Evolutionary conservation across 2,329 filamentous ascomycete genomes (phyloP), one percentile per base, ranked within the genome.

Genomic region (Capronia coronata): DNA sequence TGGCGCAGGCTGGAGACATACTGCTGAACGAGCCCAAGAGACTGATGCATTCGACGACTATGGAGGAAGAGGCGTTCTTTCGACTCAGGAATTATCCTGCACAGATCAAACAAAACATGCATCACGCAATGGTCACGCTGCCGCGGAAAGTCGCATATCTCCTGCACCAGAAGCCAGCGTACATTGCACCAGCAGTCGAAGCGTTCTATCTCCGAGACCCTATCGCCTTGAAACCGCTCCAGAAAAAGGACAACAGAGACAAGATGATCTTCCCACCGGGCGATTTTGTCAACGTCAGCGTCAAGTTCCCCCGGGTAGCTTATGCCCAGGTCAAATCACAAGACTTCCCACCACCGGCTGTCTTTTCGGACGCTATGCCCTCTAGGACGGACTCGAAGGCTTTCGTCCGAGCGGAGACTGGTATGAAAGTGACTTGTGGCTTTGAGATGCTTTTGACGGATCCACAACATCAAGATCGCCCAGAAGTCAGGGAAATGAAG

Each of bases 261-360:
- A 66, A 70, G 0, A 72, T 89, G 1, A 63, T 67, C 1, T 94
- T 98, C 60, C 76, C 82, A 2, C 89, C 89, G 0, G 68, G 76
- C 39, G 91, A 97, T 63, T 78, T 94, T 32, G 84, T 96, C 8
- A 83, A 80, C 0, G 72, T 87, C 22, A 90, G 86, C 60, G 79
- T 87, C 23, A 82, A 78, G 38, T 96, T 97, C 65, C 95, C 89
- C 2, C 88, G 83, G 64, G 83, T 94, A 0, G 80, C 94, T 2
- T 98, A 87, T 64, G 93, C 94, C 3, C 93, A 98, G 64, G 70
- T 98, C 6, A 85, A 84, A 52, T 89, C 87, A 13, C 93, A 98
- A 64, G 78, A 84, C 19, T 96, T 96, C 60, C 71, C 71, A 43
- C 72, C 80, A 1, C 75, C 86, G 0, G 81, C 81, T 2, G 71